Percentiles rank a stretch among this genome's conserved stretches.
phyloP scores from a whole-genome alignment of 2,329 filamentous ascomycete species.

The Cercospora sojina region DNA sequence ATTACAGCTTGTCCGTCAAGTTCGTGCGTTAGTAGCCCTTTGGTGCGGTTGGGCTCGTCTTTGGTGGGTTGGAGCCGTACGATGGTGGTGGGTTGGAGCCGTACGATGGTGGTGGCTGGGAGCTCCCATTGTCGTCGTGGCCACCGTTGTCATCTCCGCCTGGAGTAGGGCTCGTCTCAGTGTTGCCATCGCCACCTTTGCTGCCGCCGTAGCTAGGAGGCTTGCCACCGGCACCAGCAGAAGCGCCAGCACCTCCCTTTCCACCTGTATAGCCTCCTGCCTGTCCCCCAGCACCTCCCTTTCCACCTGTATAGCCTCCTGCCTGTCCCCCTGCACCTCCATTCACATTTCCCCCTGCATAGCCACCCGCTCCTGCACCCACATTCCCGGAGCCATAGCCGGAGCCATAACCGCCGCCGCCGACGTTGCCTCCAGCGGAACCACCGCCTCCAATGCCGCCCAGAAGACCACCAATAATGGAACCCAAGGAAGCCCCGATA shows the following conservation, averaged over 20 bases:
- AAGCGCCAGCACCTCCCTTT: background rate
- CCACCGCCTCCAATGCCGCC: background rate
- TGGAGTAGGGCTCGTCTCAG: background rate
- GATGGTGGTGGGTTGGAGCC: background rate
- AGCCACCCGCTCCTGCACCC: background rate
- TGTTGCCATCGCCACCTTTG: background rate
- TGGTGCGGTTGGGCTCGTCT: background rate
- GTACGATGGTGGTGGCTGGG: constrained; percentile 5
- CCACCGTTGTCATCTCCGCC: background rate
- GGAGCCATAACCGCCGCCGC: background rate
- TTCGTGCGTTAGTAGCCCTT: background rate
- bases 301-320: too few relatives aligned
- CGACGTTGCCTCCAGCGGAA: background rate
- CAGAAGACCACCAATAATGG: background rate
- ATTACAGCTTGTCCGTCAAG: background rate
- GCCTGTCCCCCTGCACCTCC: background rate
- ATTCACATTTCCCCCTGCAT: background rate
- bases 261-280: too few relatives aligned
- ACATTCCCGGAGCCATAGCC: background rate
- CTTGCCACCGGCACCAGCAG: background rate
- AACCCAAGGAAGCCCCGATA: background rate
- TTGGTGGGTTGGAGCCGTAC: background rate
- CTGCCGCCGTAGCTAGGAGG: background rate
- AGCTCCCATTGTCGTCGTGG: background rate
- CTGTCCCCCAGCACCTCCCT: background rate